Percentiles rank a stretch among this genome's conserved stretches.
Evolutionary conservation across 2,329 filamentous ascomycete genomes (phyloP).

Genomic region (Monilinia aucupariae): DNA sequence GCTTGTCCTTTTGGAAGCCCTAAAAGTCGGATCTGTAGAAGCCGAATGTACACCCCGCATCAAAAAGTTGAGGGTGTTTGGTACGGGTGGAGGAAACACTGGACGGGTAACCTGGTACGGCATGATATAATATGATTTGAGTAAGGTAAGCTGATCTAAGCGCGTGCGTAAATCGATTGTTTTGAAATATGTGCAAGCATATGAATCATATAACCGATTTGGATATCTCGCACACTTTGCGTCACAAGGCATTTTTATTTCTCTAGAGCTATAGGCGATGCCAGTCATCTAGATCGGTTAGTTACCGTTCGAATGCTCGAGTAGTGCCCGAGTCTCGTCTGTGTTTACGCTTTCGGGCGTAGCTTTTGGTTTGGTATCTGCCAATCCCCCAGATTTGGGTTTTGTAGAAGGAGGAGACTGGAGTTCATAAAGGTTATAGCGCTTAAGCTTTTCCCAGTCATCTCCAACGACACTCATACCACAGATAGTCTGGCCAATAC

Average conservation of each 20-base stretch:
- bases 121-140: background rate
- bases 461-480: slow-evolving; percentile 70
- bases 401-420: slow-evolving; percentile 42
- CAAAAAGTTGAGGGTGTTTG: no score
- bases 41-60: background rate
- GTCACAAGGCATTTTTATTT: slow-evolving; percentile 5
- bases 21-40: background rate
- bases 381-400: slow-evolving; percentile 15
- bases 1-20: background rate
- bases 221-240: background rate
- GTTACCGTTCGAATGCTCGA: background rate
- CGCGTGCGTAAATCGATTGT: background rate
- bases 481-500: slow-evolving; percentile 55
- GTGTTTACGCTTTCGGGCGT: slow-evolving; percentile 25
- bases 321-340: slow-evolving; percentile 24
- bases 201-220: background rate
- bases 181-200: slow-evolving; percentile 7
- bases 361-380: slow-evolving; percentile 20
- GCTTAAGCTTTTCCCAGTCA: slow-evolving; percentile 68
- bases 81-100: background rate
- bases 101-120: background rate
- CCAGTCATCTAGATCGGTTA: slow-evolving; percentile 12
- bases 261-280: background rate
- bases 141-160: slow-evolving; percentile 16
- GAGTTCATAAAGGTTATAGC: slow-evolving; percentile 72